Evolutionary conservation across 305 asterid genomes (phyloP), one percentile per base, ranked within the genome.

Genomic region (Fraxinus velutina): DNA sequence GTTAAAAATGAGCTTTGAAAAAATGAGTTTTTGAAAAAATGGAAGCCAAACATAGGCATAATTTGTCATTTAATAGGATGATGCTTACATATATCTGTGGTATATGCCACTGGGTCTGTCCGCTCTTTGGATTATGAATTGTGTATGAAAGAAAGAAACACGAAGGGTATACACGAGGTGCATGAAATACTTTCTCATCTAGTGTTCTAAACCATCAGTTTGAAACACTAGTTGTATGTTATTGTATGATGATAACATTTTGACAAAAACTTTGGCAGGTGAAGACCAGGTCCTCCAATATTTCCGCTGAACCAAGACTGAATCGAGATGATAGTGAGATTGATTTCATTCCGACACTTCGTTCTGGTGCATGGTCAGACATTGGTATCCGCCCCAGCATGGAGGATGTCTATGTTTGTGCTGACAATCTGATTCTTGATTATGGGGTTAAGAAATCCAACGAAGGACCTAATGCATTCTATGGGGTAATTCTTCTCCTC

Each of bases 321-420:
- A 79, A 62, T 72, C 79, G 81, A 78, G 91, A 82, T 83, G 92
- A 78, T 83, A 29, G 81, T 86, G 90, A 57, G 79, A 44, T 82
- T 52, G 87, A 86, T 78, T 91, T 81, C 76, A 62, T 85, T 17
- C 98, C 99, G 32, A 79, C 84, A 76, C 93, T 94, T 75, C 97
- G 99, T 55, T 94, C 98, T 6, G 99, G 99, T 19, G 97, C 93
- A 10, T 94, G 98, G 94, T 83, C 95, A 7, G 98, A 94, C 84
- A 88, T 92, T 47, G 99, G 98, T 77, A 86, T 87, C 80, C 99
- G 98, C 80, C 79, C 97, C 29, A 83, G 84, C 86, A 96, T 96
- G 99, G 99, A 96, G 88, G 98, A 96, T 83, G 97, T 84, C 36
- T 89, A 84, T 82, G 88, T 92, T 75, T 90, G 98, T 76, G 85